A percentile compares a stretch with the other conserved stretches of the same genome.
Evolutionary conservation across 83 land plant genomes (phyloP).

Genomic region (Larix sibirica): DNA sequence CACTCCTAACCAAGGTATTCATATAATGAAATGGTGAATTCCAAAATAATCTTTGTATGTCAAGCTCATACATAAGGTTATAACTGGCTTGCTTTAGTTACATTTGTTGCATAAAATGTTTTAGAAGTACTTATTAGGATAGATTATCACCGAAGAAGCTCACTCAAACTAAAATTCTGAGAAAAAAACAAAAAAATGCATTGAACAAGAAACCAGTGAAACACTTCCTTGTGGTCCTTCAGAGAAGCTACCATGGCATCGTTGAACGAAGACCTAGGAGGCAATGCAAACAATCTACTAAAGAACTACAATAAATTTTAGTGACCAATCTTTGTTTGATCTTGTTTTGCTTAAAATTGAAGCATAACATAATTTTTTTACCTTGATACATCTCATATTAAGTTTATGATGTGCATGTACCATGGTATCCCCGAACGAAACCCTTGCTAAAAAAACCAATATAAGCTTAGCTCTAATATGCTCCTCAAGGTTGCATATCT

Average conservation of each 20-base stretch:
- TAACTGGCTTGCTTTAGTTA: not conserved
- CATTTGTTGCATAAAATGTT: not conserved
- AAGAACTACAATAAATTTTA: not conserved
- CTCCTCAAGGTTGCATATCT: too few species aligned
- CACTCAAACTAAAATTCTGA: slow-evolving; percentile 66
- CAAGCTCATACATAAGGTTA: not conserved
- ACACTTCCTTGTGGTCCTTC: slow-evolving; percentile 75
- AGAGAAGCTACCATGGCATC: not conserved
- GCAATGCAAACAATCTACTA: not conserved
- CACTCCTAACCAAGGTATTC: slow-evolving; percentile 83
- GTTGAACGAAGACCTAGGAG: slow-evolving; percentile 43
- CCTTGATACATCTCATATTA: not conserved
- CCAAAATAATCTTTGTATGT: too few species aligned
- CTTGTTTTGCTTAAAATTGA: not conserved
- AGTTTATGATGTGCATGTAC: not conserved
- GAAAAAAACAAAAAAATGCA: slow-evolving; percentile 60
- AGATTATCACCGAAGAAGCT: slow-evolving; percentile 91
- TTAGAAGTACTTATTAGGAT: slow-evolving; percentile 95
- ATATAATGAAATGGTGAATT: slow-evolving; percentile 67
- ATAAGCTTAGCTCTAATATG: too few species aligned
- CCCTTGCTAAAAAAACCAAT: too few species aligned
- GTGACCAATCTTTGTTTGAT: not conserved
- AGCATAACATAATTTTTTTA: not conserved
- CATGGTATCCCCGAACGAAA: too few species aligned
- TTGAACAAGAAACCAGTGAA: slow-evolving; percentile 72